Conservation (phyloP, 2,329 filamentous ascomycete genomes). For the Botrytis porri region DNA sequence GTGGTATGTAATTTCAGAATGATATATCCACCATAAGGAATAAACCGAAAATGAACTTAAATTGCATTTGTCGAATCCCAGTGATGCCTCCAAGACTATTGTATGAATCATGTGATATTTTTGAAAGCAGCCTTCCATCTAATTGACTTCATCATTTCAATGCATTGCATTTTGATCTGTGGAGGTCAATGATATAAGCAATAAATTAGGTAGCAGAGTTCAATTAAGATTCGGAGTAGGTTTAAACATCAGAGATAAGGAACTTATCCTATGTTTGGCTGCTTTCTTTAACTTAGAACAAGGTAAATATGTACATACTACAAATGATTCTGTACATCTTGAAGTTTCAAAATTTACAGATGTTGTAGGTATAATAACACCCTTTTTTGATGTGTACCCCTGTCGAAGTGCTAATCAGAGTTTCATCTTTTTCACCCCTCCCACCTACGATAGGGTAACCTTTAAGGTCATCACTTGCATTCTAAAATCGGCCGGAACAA, state of each 20-base stretch:
- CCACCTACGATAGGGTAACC: background rate
- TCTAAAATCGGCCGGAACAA: conserved; percentile 9
- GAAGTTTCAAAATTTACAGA: no score
- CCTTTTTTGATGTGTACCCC: no score
- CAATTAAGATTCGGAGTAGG: no score
- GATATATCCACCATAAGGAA: background rate
- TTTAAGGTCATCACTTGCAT: background rate
- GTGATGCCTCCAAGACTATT: background rate
- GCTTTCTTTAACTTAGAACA: no score
- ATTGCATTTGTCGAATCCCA: background rate
- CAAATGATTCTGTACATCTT: no score
- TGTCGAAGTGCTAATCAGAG: background rate
- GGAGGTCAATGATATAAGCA: background rate
- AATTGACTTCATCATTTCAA: background rate
- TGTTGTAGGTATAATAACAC: no score
- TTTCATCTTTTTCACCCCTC: background rate
- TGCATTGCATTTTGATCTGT: background rate
- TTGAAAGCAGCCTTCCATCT: background rate
- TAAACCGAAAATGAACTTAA: background rate
- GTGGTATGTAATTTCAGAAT: conserved; percentile 66
- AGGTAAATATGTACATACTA: no score
- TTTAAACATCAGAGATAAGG: no score
- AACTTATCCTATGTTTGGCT: no score
- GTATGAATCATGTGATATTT: background rate
- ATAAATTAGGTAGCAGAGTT: no score